These are phyloP conservation scores for Naegleria gruberi DNA, from an alignment of 208 protist genomes.

Conservation along the genomic window DNA sequence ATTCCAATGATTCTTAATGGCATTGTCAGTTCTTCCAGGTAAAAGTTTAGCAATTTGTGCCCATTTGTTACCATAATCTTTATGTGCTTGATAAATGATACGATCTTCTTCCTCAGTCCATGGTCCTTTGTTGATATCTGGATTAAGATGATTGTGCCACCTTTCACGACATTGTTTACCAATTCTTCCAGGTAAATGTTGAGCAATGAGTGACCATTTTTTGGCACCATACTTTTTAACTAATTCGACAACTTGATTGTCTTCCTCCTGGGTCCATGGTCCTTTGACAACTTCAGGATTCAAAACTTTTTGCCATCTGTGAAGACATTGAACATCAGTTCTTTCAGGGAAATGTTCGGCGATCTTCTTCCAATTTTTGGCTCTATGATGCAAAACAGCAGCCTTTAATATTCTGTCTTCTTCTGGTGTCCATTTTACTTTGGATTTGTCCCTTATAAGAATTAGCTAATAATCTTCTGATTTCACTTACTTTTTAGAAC, in stretches of 20 bases:
- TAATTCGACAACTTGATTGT: neutral
- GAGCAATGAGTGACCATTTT: slow-evolving; percentile 21
- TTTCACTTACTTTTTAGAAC: neutral
- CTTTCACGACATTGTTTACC: slow-evolving; percentile 31
- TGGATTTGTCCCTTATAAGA: neutral
- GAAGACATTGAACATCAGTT: slow-evolving; percentile 18
- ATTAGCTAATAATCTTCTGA: too few relatives aligned
- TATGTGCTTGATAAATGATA: slow-evolving; percentile 47
- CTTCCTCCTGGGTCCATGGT: slow-evolving; percentile 26
- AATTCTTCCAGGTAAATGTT: slow-evolving; percentile 15
- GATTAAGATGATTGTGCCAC: slow-evolving; percentile 28
- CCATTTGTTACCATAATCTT: slow-evolving; percentile 55
- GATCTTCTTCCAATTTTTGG: slow-evolving; percentile 28
- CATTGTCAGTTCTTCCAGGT: slow-evolving; percentile 55
- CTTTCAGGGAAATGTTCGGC: slow-evolving; percentile 20
- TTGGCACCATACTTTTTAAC: slow-evolving; percentile 29
- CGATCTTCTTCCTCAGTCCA: slow-evolving; percentile 46
- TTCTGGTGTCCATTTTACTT: slow-evolving; percentile 19
- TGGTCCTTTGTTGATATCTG: slow-evolving; percentile 22
- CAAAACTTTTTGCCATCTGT: slow-evolving; percentile 23
- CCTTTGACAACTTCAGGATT: slow-evolving; percentile 24
- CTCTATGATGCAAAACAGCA: slow-evolving; percentile 9
- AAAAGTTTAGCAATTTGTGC: slow-evolving; percentile 57
- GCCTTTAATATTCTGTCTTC: neutral
- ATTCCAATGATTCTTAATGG: slow-evolving; percentile 70